These are phyloP conservation scores for Nakazawaea populi DNA, from an alignment of 805 yeast genomes.

Conservation along the genomic window DNA sequence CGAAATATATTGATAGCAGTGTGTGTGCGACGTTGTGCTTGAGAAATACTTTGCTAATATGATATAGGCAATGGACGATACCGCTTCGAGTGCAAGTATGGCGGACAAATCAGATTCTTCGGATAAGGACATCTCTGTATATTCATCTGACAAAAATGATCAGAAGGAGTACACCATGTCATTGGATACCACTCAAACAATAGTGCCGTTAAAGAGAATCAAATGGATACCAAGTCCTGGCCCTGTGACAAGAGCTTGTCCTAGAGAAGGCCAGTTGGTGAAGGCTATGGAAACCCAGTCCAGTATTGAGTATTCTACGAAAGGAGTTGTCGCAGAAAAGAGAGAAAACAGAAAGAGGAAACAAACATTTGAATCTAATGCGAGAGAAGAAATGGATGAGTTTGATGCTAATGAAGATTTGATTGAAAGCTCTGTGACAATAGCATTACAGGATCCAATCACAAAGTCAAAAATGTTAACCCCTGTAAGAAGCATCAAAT, in stretches of 20 bases:
- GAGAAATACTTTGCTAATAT: no score
- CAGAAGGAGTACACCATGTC: no score
- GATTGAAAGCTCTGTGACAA: constrained; percentile 19
- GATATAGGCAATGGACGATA: not conserved
- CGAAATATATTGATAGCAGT: no score
- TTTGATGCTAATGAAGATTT: constrained; percentile 17
- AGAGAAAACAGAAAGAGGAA: not conserved
- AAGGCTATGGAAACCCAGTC: no score
- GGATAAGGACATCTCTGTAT: not conserved
- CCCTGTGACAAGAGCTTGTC: no score
- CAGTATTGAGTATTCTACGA: no score
- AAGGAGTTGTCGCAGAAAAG: not conserved
- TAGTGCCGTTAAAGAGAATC: no score
- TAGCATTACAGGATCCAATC: constrained; percentile 27
- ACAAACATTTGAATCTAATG: constrained; percentile 3
- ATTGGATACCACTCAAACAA: no score
- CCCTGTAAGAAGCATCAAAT: constrained; percentile 24
- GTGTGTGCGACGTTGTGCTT: no score
- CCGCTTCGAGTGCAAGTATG: not conserved
- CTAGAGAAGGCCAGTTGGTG: no score
- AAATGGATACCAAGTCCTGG: no score
- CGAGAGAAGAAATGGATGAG: constrained; percentile 15
- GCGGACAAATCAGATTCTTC: not conserved
- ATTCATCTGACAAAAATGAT: no score
- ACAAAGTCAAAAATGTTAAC: constrained; percentile 22